These are phyloP conservation scores for Cicer bijugum DNA, from an alignment of 306 rosid genomes.

Conservation along the genomic window DNA sequence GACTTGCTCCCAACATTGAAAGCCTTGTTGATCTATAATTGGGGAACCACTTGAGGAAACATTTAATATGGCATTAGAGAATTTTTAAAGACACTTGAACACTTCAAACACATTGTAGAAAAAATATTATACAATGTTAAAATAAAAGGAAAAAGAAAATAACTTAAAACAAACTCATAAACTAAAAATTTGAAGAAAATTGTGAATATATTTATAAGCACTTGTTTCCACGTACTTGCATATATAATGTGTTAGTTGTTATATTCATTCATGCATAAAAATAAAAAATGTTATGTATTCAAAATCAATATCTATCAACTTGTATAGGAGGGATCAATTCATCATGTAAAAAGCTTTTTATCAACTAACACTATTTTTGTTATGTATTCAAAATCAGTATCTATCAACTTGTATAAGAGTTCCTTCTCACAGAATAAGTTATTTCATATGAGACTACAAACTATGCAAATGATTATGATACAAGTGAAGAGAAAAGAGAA, in stretches of 20 bases:
- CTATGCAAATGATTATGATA: no score
- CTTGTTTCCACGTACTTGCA: conserved; percentile 78
- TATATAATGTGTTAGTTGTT: conserved; percentile 94
- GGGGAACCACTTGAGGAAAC: conserved; percentile 71
- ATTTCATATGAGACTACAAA: no score
- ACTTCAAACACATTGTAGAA: conserved; percentile 5
- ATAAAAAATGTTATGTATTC: neutral
- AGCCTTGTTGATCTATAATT: no score
- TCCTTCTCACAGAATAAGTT: no score
- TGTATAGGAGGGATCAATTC: neutral
- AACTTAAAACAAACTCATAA: conserved; percentile 37
- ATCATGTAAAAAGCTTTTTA: neutral
- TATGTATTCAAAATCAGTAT: neutral
- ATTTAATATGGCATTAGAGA: neutral
- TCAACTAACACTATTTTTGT: neutral
- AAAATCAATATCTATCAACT: neutral
- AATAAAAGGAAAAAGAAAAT: conserved; percentile 7
- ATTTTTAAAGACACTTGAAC: conserved; percentile 17
- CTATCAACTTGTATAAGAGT: neutral
- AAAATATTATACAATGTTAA: conserved; percentile 19
- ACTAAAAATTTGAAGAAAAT: conserved; percentile 25
- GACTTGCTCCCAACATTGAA: no score
- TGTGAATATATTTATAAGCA: conserved; percentile 13
- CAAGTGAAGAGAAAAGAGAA: no score
- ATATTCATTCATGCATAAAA: conserved; percentile 68